Base-by-base conservation (phyloP, 2,329 filamentous ascomycete genomes). In the Neofusicoccum laricinum region DNA sequence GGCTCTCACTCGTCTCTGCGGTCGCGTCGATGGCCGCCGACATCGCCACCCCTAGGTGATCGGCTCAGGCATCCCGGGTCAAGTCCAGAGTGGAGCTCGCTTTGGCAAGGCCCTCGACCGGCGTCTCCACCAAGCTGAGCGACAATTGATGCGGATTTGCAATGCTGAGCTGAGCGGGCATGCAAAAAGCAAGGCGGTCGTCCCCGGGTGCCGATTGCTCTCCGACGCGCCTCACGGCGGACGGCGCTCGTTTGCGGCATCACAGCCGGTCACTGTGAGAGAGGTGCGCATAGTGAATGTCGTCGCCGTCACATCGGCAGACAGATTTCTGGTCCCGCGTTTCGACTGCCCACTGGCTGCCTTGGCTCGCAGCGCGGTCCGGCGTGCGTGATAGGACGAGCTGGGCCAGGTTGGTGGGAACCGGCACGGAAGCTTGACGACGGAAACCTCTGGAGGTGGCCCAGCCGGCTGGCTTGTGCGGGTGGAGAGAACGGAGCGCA, bases 21-120 rank as follows among this genome's bases (percentile, higher is more conserved):
- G 51, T 17, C 19, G 38, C 5, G 25, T 17, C 46, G 25, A 34
- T 17, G 46, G 46, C 32, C 36, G 41, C 55, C 55, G 55, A 46
- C 55, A 46, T 59, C 55, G 55, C 55, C 55, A 45, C 19, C 14
- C 40, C 55, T 46, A 36, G 25, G 21, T 46, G 55, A 59, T 59
- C 55, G 40, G 46, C 55, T 45, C 55, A 46, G 41, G 55, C 55
- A 46, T 59, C 41, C 55, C 53, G 53, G 53, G 40, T 15, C 38
- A 58, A 34, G 53, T 25, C 41, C 55, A 59, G 46, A 17, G 55
- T 59, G 55, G 55, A 59, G 55, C 55, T 30, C 15, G 53, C 53
- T 21, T 58, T 30, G 25, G 25, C 25, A 30, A 30, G 25, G 25
- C 36, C 36, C 36, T 38, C 38, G 8, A 30, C 38, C 30, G 25